Evolutionary conservation across 2,329 filamentous ascomycete genomes (phyloP), one percentile per base, ranked within the genome.

Genomic region (Nothophoma quercina): DNA sequence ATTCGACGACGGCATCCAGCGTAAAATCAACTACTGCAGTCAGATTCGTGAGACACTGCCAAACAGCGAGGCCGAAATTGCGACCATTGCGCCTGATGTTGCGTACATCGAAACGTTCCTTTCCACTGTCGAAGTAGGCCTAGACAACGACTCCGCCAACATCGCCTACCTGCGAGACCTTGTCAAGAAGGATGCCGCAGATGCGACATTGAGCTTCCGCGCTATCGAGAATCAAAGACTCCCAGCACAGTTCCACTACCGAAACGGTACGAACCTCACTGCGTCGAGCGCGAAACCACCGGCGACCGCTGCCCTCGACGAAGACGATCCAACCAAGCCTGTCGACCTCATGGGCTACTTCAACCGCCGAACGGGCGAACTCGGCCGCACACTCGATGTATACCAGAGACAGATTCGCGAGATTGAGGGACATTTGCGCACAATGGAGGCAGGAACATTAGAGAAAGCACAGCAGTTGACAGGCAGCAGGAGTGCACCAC

Each of bases 1-100:
- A 8, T 85, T 96, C 58, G 93, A 99, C 74, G 84, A 85, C 51
- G 85, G 88, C 59, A 93, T 99, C 63, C 85, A 91, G 64, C 82
- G 83, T 46, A 91, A 95, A 70, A 92, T 96, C 67, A 74, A 79
- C 53, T 88, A 88, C 73, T 88, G 90, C 69, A 85, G 89, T 62
- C 85, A 96, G 62, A 87, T 93, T 51, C 87, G 90, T 32, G 77
- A 78, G 57, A 84, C 90, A 45, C 78, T 89, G 29, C 84, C 85
- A 2, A 77, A 77, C 3, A 85, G 91, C 63, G 84, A 84, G 9
- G 78, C 84, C 29, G 83, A 86, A 25, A 81, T 92, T 42, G 80
- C 84, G 40, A 84, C 83, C 34, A 81, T 96, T 25, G 81, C 83
- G 2, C 82, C 83, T 19, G 87, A 89, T 60, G 86, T 89, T 26